A percentile compares a stretch with the other conserved stretches of the same genome.
These are phyloP conservation scores for Rhizomucor pusillus DNA, from an alignment of 371 early-diverging fungal genomes.

Conservation along the genomic window DNA sequence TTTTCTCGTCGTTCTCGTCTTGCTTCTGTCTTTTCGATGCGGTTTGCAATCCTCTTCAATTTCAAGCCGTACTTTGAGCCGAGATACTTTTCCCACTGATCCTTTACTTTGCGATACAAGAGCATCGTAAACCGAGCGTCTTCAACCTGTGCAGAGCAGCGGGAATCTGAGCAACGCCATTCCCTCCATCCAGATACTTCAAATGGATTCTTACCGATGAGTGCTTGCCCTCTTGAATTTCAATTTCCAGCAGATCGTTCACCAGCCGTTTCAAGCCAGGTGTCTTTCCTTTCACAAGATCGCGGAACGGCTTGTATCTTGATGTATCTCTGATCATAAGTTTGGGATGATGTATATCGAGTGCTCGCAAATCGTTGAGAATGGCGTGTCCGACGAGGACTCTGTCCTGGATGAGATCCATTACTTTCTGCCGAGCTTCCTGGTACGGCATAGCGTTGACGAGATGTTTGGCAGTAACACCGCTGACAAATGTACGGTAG, in stretches of 20 bases:
- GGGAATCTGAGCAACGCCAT: neutral
- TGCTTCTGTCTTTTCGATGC: conserved; percentile 9
- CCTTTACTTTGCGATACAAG: conserved; percentile 77
- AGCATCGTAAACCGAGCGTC: conserved; percentile 92
- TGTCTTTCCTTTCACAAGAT: conserved; percentile 60
- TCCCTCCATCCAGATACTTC: neutral
- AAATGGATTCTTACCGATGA: conserved; percentile 77
- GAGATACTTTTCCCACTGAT: conserved; percentile 76
- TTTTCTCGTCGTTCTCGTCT: conserved; percentile 5
- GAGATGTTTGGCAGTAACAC: conserved; percentile 84
- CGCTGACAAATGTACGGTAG: conserved; percentile 90
- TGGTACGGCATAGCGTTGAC: conserved; percentile 62
- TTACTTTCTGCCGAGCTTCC: conserved; percentile 75
- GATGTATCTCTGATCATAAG: conserved; percentile 84
- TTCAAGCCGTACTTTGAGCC: conserved; percentile 25
- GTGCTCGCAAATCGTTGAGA: conserved; percentile 77
- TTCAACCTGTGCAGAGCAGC: conserved; percentile 49
- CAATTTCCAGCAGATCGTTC: conserved; percentile 65
- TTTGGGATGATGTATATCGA: conserved; percentile 81
- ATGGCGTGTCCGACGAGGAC: conserved; percentile 93
- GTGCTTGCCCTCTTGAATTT: conserved; percentile 88
- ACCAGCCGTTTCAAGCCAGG: conserved; percentile 81
- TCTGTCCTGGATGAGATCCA: conserved; percentile 75
- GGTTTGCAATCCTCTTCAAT: conserved; percentile 14
- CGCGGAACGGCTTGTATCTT: conserved; percentile 70